Evolutionary conservation across 768 basidiomycete species (phyloP), one percentile per base, ranked within the genome.

Genomic region (Sistotremastrum niveocremeum): DNA sequence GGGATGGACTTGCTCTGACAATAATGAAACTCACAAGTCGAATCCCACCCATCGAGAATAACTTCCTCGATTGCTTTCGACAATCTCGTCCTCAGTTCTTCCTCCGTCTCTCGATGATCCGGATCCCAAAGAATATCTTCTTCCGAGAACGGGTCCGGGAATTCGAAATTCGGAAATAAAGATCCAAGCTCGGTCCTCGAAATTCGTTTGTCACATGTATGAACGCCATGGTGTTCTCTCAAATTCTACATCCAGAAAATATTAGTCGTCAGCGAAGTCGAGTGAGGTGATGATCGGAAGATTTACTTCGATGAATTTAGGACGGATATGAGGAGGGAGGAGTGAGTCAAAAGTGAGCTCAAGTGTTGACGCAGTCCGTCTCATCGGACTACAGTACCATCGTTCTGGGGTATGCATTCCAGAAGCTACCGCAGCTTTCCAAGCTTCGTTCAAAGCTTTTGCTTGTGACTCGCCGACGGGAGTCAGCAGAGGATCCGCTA

Each of bases 401-500:
- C 60, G 68, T 47, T 72, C 64, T 1, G 83, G 82, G 4, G 72
- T 53, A 3, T 73, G 74, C 0, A 84, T 52, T 29, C 53, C 57
- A 31, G 46, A 28, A n/a, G 45, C 33, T 6, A 71, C 56, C 54
- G 81, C 80, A 1, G 51, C 47, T 46, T 60, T 62, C 80, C 79
- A 84, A 5, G 61, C 64, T 0, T 51, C 44, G 29, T 66, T 64
- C 3, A 67, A 74, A 7, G 51, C 58, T 28, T 57, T 43, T 0
- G 82, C 84, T 60, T 85, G 81, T 0, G 57, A 51, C 37, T 72
- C 64, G 1, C 84, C 84, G 3, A 72, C 49, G 0, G 59, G 56
- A 0, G 84, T 86, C 29, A 86, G 70, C 31, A 71, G 62, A 6
- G 83, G 73, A 55, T 85, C 82, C 30, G 83, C 80, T 80, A 50